Evolutionary conservation across 116 monocot genomes (phyloP).

Genomic region (Trichopus zeylanicus): DNA sequence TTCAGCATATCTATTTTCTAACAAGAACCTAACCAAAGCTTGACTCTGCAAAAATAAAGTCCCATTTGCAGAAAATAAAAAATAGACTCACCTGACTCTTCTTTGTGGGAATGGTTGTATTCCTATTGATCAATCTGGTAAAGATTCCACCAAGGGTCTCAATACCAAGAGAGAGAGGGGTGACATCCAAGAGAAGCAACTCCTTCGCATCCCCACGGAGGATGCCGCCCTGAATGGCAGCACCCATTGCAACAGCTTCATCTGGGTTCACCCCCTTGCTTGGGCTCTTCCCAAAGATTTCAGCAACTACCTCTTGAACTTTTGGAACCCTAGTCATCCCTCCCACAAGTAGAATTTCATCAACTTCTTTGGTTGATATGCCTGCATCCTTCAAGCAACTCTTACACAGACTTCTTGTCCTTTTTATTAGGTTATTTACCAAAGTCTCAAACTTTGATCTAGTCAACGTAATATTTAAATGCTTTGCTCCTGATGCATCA

Average conservation of each 20-base stretch:
- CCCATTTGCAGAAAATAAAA: background rate
- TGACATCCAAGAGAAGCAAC: conserved; percentile 41
- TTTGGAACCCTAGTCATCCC: conserved; percentile 51
- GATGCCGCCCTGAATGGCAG: conserved; percentile 55
- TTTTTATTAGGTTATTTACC: conserved; percentile 35
- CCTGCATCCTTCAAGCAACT: conserved; percentile 45
- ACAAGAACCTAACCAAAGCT: no score
- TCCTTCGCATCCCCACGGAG: conserved; percentile 52
- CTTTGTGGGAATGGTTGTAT: conserved; percentile 51
- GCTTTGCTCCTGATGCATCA: conserved; percentile 50
- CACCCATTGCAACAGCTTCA: conserved; percentile 52
- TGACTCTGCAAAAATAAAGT: background rate
- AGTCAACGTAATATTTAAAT: conserved; percentile 42
- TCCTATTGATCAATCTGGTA: conserved; percentile 44
- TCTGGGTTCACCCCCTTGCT: conserved; percentile 57
- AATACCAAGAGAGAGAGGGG: conserved; percentile 46
- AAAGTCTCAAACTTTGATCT: conserved; percentile 48
- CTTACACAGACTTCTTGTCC: conserved; percentile 38
- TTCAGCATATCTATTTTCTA: no score
- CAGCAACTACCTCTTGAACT: conserved; percentile 39
- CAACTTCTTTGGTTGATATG: conserved; percentile 41
- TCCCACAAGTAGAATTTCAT: conserved; percentile 47
- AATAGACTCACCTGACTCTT: conserved; percentile 34
- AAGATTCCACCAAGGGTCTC: conserved; percentile 52
- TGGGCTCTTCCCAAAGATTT: conserved; percentile 46